Base-by-base conservation (phyloP, 2,329 filamentous ascomycete genomes). In the Sclerotinia glacialis region DNA sequence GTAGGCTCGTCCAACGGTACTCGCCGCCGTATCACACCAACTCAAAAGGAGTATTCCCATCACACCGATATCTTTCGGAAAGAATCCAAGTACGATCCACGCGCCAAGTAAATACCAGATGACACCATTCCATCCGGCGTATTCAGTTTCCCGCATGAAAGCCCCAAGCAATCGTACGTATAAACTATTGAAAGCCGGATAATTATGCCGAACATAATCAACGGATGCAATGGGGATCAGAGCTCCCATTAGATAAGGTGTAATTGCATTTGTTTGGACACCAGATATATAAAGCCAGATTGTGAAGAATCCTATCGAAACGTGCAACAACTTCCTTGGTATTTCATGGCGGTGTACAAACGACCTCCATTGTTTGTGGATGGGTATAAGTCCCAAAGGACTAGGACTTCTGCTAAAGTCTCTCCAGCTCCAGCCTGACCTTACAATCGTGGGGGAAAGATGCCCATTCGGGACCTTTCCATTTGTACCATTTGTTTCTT, bases 331-430 rank as follows among this genome's bases (percentile, higher is more conserved):
- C 79, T 99, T 99, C 73, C 95, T 89, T 12, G 95, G 95, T 64
- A 99, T 93, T 80, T 99, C 95, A 79, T 99, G 94, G 74, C 92
- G 93, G 83, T 99, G 95, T 70, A 97, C 91, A 76, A 99, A 93
- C 37, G 85, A 90, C 73, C 92, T 86, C 86, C 95, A 99, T 76
- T 95, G 90, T 68, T 91, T 85, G 78, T 99, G 95, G 74, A 99
- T 94, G 2, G 95, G 95, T 69, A 99, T 99, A 59, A 98, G 83
- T 11, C 95, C 95, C 5, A 98, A 84, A 12, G 95, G 95, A 73
- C 92, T 96, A 3, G 95, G 95, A 72, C 92, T 96, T 70, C 95
- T 86, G 74, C 92, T 97, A 77, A 97, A 86, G 76, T 94, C 91
- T 68, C 91, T 86, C 91, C 92, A 96, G 77, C 85, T 91, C 81